Base-by-base conservation (phyloP, 495 filamentous ascomycete species). In the Daldinia decipiens region DNA sequence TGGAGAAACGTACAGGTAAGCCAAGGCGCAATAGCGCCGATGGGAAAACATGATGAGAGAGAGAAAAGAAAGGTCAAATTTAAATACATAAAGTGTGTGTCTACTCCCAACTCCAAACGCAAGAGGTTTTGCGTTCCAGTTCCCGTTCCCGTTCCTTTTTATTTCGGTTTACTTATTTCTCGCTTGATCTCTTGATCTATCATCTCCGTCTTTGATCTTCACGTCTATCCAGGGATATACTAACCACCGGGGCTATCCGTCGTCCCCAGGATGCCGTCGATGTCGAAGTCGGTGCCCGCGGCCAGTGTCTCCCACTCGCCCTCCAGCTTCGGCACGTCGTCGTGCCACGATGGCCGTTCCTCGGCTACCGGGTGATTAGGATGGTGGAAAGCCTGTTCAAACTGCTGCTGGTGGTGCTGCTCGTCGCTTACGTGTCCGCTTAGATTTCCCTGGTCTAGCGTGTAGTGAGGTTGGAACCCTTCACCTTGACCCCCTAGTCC, bases 201-300 rank as follows among this genome's bases (percentile, higher is more conserved):
- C 34, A 15, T 24, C 29, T 57, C 6, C 29, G 7, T 8, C 31
- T 45, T 34, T 19, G 2, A 5, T 4, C 15, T 19, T 31, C 13
- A 24, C 21, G 13, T 19, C 32, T 24, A 0, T 55, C 50, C 31
- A 13, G 21, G 39, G 7, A 13, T 4, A 36, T 50, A n/a, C n/a
- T 71, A 73, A 6, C 67, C 54, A 38, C 63, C 64, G 0, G 72
- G 75, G 45, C 70, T 75, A 32, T 71, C 67, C 1, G 72, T 69
- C 43, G 75, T 77, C n/a, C 68, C 75, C 3, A 77, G 54, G 6
- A 75, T 61, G 1, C 53, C 58, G 40, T 76, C 74, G 21, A 82
- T 70, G 32, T 82, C 77, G 36, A 79, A 66, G 34, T 79, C 74
- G 68, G 77, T 79, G 7, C 59, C 63, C 26, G 24, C 51, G 5